Evolutionary conservation across 106 monocot genomes (phyloP).

Genomic region (Allium sativum): DNA sequence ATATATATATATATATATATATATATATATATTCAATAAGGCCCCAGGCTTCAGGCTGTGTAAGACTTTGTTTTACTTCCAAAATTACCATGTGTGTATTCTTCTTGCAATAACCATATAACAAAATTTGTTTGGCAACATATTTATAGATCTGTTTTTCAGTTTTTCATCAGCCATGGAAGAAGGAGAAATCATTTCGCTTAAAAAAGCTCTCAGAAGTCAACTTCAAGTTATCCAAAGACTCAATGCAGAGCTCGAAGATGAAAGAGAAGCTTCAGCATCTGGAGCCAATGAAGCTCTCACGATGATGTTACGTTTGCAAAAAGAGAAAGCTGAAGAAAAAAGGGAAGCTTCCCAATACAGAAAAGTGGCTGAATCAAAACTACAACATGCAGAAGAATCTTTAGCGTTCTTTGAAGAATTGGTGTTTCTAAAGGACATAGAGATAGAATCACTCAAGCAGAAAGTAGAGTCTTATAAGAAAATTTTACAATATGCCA

Average conservation of each 20-base stretch:
- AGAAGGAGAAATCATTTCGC: slow-evolving; percentile 21
- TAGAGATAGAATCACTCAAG: slow-evolving; percentile 49
- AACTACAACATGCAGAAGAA: slow-evolving; percentile 45
- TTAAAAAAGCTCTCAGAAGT: slow-evolving; percentile 25
- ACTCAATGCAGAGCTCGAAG: slow-evolving; percentile 51
- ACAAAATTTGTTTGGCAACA: no score
- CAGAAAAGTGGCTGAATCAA: slow-evolving; percentile 62
- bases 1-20: no score
- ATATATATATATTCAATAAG: no score
- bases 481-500: slow-evolving; percentile 15
- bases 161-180: slow-evolving; percentile 11
- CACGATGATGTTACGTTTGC: slow-evolving; percentile 79
- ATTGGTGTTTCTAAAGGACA: slow-evolving; percentile 43
- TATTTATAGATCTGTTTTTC: background rate
- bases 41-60: no score
- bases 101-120: no score
- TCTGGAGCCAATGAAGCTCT: slow-evolving; percentile 60
- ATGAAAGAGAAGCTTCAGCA: slow-evolving; percentile 69
- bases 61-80: no score
- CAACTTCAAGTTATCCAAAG: slow-evolving; percentile 21
- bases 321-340: slow-evolving; percentile 58
- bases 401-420: slow-evolving; percentile 40
- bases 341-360: slow-evolving; percentile 71
- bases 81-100: no score
- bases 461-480: slow-evolving; percentile 29